Conservation (phyloP, 2,329 filamentous ascomycete species). For the Daldinia sp. region DNA sequence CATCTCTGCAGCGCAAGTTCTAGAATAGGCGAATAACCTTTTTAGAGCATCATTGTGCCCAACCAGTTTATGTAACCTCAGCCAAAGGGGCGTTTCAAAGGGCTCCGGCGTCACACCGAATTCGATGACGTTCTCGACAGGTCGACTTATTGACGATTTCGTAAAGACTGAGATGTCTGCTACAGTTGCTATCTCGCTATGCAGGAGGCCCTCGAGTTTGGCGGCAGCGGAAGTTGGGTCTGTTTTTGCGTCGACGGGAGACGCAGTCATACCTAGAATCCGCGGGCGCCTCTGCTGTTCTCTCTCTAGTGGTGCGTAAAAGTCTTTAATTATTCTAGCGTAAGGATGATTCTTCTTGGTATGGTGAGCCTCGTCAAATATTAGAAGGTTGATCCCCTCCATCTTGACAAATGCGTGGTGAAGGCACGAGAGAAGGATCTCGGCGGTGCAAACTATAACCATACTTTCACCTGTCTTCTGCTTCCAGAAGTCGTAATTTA, state of each 20-base stretch:
- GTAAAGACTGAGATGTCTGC: slow-evolving; percentile 66
- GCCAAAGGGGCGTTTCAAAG: slow-evolving; percentile 74
- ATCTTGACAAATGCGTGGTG: slow-evolving; percentile 84
- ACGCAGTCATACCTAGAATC: slow-evolving; percentile 97
- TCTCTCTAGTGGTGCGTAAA: slow-evolving; percentile 69
- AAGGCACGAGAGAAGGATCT: slow-evolving; percentile 83
- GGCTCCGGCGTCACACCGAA: slow-evolving; percentile 61
- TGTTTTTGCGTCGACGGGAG: slow-evolving; percentile 85
- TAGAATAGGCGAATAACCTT: slow-evolving; percentile 70
- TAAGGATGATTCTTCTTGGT: slow-evolving; percentile 95
- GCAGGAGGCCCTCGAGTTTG: slow-evolving; percentile 80
- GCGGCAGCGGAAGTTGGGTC: slow-evolving; percentile 77
- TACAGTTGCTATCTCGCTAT: slow-evolving; percentile 85
- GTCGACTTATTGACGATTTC: slow-evolving; percentile 66
- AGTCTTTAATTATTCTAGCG: slow-evolving; percentile 88
- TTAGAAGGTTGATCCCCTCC: slow-evolving; percentile 84
- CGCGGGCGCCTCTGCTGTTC: slow-evolving; percentile 69
- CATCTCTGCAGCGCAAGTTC: slow-evolving; percentile 71
- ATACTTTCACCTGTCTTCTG: slow-evolving; percentile 72
- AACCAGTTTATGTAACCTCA: slow-evolving; percentile 62
- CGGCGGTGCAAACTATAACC: slow-evolving; percentile 92
- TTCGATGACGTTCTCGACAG: slow-evolving; percentile 69
- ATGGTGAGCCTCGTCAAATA: slow-evolving; percentile 97
- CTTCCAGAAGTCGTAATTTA: slow-evolving; percentile 62
- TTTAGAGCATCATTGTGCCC: slow-evolving; percentile 61